A percentile compares a stretch with the other conserved stretches of the same genome.
Conservation (phyloP, 257 asterid genomes). For the Phtheirospermum japonicum region DNA sequence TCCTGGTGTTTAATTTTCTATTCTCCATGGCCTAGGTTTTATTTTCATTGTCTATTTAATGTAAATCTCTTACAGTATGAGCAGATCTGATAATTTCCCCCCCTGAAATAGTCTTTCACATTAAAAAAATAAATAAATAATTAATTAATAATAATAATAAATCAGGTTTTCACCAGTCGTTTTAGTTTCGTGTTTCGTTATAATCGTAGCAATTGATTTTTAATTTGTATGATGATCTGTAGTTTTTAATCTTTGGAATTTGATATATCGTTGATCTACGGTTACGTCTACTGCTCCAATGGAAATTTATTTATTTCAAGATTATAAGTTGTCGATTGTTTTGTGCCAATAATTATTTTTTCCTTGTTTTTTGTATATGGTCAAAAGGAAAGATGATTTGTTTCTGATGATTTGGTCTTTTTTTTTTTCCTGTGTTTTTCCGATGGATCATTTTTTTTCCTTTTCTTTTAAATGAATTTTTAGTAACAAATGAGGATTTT, state of each 20-base stretch:
- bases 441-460: neutral
- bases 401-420: neutral
- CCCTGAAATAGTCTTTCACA: neutral
- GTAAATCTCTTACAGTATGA: neutral
- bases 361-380: no score
- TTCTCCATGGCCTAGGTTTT: neutral
- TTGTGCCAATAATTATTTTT: no score
- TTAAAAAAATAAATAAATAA: no score
- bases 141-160: no score
- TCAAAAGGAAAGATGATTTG: neutral
- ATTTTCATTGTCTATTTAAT: neutral
- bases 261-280: no score
- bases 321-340: neutral
- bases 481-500: neutral
- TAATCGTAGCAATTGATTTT: slow-evolving; percentile 17
- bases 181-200: neutral
- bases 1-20: neutral
- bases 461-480: neutral
- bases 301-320: neutral
- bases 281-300: neutral
- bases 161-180: slow-evolving; percentile 1
- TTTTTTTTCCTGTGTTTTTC: neutral
- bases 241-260: no score
- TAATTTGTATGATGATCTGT: slow-evolving; percentile 14
- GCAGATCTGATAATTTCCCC: slow-evolving; percentile 34